phyloP scores from a whole-genome alignment of 495 filamentous ascomycete genomes.

The Penicillium pulvis region DNA sequence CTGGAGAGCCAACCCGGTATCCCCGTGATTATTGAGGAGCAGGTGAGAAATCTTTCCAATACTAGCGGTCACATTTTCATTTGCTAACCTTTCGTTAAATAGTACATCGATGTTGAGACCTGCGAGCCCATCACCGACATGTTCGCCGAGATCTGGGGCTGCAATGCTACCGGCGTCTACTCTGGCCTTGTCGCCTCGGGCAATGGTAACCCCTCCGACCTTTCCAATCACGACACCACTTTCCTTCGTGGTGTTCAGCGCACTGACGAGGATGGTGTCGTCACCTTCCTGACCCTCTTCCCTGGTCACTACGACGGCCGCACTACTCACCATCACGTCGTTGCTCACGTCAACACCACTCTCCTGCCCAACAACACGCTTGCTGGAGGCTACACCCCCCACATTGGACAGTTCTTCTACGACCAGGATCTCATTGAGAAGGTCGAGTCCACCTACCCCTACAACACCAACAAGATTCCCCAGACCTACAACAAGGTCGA shows the following conservation, averaged over 20 bases:
- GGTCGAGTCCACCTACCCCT: constrained; percentile 13
- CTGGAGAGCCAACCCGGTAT: constrained; percentile 13
- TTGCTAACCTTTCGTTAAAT: neutral
- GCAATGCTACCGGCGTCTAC: constrained; percentile 18
- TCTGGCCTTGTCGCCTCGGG: constrained; percentile 9
- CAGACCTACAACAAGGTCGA: constrained; percentile 1
- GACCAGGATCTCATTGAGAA: constrained; percentile 14
- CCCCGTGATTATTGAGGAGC: constrained; percentile 2
- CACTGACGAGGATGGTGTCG: constrained; percentile 14
- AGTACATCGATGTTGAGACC: constrained; percentile 16
- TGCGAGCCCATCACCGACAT: constrained; percentile 16
- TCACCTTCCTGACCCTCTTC: constrained; percentile 17
- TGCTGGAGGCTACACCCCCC: constrained; percentile 7
- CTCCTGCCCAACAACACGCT: constrained; percentile 10
- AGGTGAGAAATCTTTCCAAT: neutral
- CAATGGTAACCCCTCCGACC: constrained; percentile 7
- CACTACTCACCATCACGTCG: constrained; percentile 16
- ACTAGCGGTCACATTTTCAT: neutral
- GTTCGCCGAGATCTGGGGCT: constrained; percentile 17
- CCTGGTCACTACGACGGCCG: constrained; percentile 15
- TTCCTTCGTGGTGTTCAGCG: constrained; percentile 17
- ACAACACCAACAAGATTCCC: constrained; percentile 9
- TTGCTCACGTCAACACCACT: constrained; percentile 13
- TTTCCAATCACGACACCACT: constrained; percentile 13
- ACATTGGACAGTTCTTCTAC: constrained; percentile 17